Percentiles rank a stretch among this genome's conserved stretches.
Conservation (phyloP, 1,284 basidiomycete genomes). For the Baeospora myosura region DNA sequence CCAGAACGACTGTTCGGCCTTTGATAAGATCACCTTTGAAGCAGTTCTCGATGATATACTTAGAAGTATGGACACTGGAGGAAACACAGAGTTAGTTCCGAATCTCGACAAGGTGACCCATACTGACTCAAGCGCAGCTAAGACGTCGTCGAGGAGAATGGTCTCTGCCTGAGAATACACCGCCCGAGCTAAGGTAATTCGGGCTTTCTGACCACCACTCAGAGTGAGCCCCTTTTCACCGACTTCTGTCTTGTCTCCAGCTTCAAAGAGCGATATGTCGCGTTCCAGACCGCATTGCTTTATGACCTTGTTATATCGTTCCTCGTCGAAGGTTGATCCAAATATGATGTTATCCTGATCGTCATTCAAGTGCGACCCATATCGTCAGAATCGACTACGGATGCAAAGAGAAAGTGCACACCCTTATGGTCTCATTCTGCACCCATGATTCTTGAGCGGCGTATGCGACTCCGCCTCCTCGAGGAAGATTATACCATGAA, state of each 20-base stretch:
- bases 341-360: constrained; percentile 61
- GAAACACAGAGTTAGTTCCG: neutral
- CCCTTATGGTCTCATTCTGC: constrained; percentile 41
- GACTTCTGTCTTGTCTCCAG: constrained; percentile 67
- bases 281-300: constrained; percentile 49
- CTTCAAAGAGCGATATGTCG: constrained; percentile 56
- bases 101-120: neutral
- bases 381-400: constrained; percentile 34
- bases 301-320: constrained; percentile 63
- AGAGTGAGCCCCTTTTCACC: constrained; percentile 45
- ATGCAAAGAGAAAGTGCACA: constrained; percentile 33
- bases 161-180: constrained; percentile 59
- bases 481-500: constrained; percentile 61
- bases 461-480: constrained; percentile 59
- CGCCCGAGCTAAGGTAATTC: constrained; percentile 66
- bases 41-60: constrained; percentile 72
- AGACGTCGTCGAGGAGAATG: constrained; percentile 58
- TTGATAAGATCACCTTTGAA: constrained; percentile 62
- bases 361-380: too few species aligned
- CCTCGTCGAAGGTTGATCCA: constrained; percentile 51
- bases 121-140: constrained; percentile 44
- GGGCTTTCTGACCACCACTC: constrained; percentile 64
- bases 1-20: constrained; percentile 65
- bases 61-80: constrained; percentile 50
- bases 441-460: constrained; percentile 67